Conservation (phyloP, 306 rosid genomes). For the Cicer pinnatifidum region DNA sequence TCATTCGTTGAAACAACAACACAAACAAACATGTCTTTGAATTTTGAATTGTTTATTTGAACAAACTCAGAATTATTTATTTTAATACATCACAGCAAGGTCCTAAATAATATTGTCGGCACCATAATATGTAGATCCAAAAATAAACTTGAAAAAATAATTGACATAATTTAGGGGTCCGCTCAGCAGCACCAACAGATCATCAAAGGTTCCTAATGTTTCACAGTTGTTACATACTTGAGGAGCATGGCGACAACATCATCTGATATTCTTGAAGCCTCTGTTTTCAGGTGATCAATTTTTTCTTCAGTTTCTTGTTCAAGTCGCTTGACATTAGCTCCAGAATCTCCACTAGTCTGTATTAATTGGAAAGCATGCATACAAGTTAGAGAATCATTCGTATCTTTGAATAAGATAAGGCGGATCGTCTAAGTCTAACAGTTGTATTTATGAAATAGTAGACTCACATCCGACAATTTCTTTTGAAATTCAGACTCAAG, state of each 20-base stretch:
- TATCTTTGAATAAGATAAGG: background rate
- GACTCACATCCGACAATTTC: slow-evolving; percentile 70
- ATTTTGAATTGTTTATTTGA: slow-evolving; percentile 37
- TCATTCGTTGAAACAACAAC: slow-evolving; percentile 22
- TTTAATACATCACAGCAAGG: slow-evolving; percentile 40
- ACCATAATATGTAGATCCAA: slow-evolving; percentile 44
- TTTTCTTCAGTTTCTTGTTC: slow-evolving; percentile 76
- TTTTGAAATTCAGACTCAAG: slow-evolving; percentile 79
- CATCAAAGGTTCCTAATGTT: slow-evolving; percentile 53
- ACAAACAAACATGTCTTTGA: slow-evolving; percentile 32
- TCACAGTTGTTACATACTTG: slow-evolving; percentile 76
- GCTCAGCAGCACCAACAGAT: slow-evolving; percentile 39
- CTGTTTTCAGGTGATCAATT: slow-evolving; percentile 65
- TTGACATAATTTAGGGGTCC: slow-evolving; percentile 43
- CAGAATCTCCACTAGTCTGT: slow-evolving; percentile 95
- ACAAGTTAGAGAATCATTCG: slow-evolving; percentile 11
- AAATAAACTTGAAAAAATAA: slow-evolving; percentile 39
- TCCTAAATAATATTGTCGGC: slow-evolving; percentile 39
- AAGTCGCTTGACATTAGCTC: slow-evolving; percentile 94
- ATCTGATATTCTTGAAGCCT: slow-evolving; percentile 67
- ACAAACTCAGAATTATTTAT: slow-evolving; percentile 42
- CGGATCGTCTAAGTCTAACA: background rate
- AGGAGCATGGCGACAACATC: slow-evolving; percentile 86
- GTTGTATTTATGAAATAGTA: slow-evolving; percentile 4
- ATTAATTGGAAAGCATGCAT: slow-evolving; percentile 27